Evolutionary conservation across 2,329 filamentous ascomycete species (phyloP).

Genomic region (Talaromyces rugulosus): DNA sequence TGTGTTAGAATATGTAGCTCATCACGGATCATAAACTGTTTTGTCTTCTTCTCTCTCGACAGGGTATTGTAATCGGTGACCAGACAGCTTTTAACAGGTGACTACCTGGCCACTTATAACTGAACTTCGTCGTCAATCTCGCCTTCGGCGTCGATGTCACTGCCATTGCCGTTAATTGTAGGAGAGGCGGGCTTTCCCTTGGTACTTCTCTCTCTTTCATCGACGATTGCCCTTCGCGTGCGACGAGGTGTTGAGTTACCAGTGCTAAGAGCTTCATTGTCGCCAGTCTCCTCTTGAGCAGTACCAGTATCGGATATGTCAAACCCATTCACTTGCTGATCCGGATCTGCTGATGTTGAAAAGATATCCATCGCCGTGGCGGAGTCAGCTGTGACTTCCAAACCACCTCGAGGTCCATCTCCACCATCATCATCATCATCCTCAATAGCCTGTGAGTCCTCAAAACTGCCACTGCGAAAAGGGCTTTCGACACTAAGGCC

Average conservation of each 20-base stretch:
- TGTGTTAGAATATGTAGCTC: not conserved
- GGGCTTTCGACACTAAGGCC: slow-evolving; percentile 3
- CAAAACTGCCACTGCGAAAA: not conserved
- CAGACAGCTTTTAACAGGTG: not conserved
- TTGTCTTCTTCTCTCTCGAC: not conserved
- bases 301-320: not conserved
- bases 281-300: not conserved
- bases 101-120: not conserved
- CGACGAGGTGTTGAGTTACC: slow-evolving; percentile 6
- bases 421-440: not conserved
- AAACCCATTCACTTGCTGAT: slow-evolving; percentile 1
- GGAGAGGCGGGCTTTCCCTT: not conserved
- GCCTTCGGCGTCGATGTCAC: slow-evolving; percentile 10
- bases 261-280: not conserved
- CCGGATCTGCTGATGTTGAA: not conserved
- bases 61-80: not conserved
- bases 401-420: not conserved
- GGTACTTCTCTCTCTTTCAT: slow-evolving; percentile 1
- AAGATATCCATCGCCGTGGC: not conserved
- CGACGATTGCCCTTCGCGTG: slow-evolving; percentile 5
- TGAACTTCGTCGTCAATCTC: slow-evolving; percentile 10
- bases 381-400: not conserved
- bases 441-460: not conserved
- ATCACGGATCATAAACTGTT: not conserved
- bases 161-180: slow-evolving; percentile 3